Evolutionary conservation across 805 yeast genomes (phyloP).

Genomic region (Ogataea parapolymorpha): DNA sequence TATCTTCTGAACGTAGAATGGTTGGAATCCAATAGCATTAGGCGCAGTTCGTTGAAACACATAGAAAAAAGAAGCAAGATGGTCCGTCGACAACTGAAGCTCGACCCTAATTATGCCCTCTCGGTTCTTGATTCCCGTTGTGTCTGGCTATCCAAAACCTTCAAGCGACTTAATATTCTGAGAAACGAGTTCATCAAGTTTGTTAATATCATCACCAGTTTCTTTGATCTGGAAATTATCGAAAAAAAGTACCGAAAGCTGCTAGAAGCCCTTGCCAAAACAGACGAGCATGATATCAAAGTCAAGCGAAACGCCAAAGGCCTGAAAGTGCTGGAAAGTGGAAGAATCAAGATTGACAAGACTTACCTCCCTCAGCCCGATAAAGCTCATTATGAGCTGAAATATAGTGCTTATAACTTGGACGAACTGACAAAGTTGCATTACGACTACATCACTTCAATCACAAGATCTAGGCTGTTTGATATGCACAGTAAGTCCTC

Average conservation of each 20-base stretch:
- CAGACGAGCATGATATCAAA: conserved; percentile 12
- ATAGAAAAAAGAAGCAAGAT: conserved; percentile 15
- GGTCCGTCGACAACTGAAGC: conserved; percentile 9
- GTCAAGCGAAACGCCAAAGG: conserved; percentile 13
- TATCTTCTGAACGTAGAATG: conserved; percentile 49
- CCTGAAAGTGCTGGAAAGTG: conserved; percentile 18
- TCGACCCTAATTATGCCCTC: conserved; percentile 5
- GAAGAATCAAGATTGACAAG: conserved; percentile 13
- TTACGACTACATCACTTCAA: conserved; percentile 32
- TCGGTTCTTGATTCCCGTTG: conserved; percentile 18
- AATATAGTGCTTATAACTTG: conserved; percentile 37
- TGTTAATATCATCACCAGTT: conserved; percentile 38
- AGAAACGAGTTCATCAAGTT: conserved; percentile 41
- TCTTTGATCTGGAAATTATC: conserved; percentile 45
- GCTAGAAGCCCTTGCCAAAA: conserved; percentile 23
- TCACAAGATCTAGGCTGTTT: conserved; percentile 37
- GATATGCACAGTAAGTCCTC: conserved; percentile 25
- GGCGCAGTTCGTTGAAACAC: conserved; percentile 25
- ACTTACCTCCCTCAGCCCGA: conserved; percentile 1
- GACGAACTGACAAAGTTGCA: conserved; percentile 46
- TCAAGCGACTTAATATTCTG: conserved; percentile 35
- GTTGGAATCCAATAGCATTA: conserved; percentile 37
- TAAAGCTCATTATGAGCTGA: background rate
- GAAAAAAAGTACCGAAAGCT: conserved; percentile 35
- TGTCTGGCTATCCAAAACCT: conserved; percentile 23